Conservation (phyloP, 2,329 filamentous ascomycete species). For the Dothidotthia symphoricarpi region DNA sequence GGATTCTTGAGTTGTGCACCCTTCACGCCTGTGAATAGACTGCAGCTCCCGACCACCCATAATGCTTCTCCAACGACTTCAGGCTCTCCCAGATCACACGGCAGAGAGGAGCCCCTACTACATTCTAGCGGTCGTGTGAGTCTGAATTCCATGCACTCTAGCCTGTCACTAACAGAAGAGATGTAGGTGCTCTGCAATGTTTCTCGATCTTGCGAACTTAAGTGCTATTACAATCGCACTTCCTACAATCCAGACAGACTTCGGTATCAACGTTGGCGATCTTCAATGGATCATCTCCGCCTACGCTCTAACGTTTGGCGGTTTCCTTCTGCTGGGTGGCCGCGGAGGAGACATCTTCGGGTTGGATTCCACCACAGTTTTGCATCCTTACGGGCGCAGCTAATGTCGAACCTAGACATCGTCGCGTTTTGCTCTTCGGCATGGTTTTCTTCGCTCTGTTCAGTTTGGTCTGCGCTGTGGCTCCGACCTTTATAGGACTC, state of each 20-base stretch:
- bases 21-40: no score
- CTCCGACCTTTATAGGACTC: slow-evolving; percentile 1
- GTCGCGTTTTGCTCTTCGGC: slow-evolving; percentile 3
- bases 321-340: slow-evolving; percentile 6
- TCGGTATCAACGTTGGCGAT: neutral
- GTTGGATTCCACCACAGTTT: neutral
- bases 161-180: no score
- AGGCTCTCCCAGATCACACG: no score
- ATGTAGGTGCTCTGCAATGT: neutral
- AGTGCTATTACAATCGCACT: slow-evolving; percentile 1
- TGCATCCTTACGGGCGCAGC: neutral
- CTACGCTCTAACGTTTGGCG: slow-evolving; percentile 4
- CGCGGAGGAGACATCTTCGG: slow-evolving; percentile 6
- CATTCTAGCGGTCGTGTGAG: no score
- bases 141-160: no score
- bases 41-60: no score
- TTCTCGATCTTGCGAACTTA: neutral
- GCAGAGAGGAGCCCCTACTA: no score
- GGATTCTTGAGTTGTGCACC: no score
- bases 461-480: slow-evolving; percentile 2
- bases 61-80: no score
- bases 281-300: slow-evolving; percentile 6
- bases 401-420: neutral
- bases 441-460: slow-evolving; percentile 3
- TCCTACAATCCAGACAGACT: slow-evolving; percentile 1